These are phyloP conservation scores for Alternaria sp. DNA, from an alignment of 2,329 filamentous ascomycete genomes.

Conservation along the genomic window DNA sequence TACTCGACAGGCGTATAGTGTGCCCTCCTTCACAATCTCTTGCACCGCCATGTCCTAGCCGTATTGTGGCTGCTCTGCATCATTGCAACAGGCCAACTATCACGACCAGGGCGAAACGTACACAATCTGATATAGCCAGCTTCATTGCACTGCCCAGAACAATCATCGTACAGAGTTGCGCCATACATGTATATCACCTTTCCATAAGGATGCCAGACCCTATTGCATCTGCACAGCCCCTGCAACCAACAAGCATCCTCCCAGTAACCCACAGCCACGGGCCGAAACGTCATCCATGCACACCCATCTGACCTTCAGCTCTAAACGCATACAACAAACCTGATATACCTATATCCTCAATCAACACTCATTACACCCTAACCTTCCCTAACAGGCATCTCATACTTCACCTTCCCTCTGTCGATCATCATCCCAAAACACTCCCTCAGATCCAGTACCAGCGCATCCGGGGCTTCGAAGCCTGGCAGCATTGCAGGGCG, in stretches of 20 bases:
- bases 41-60: neutral
- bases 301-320: conserved; percentile 2
- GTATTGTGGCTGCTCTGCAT: neutral
- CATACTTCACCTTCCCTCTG: conserved; percentile 22
- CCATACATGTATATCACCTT: conserved; percentile 3
- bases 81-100: no score
- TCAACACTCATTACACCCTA: conserved; percentile 40
- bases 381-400: conserved; percentile 38
- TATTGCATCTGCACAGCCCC: neutral
- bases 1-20: neutral
- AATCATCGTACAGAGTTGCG: neutral
- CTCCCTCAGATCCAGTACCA: conserved; percentile 55
- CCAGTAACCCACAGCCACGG: conserved; percentile 3
- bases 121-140: neutral
- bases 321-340: conserved; percentile 32
- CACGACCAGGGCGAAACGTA: neutral
- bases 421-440: conserved; percentile 43
- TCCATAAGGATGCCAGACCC: conserved; percentile 6
- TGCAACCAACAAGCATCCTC: conserved; percentile 11
- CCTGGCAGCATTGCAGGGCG: conserved; percentile 47
- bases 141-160: neutral
- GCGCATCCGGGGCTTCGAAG: conserved; percentile 53
- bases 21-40: neutral
- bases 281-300: conserved; percentile 5
- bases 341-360: conserved; percentile 47